Evolutionary conservation across 495 filamentous ascomycete genomes (phyloP), one percentile per base, ranked within the genome.

Genomic region (Xylaria longipes): DNA sequence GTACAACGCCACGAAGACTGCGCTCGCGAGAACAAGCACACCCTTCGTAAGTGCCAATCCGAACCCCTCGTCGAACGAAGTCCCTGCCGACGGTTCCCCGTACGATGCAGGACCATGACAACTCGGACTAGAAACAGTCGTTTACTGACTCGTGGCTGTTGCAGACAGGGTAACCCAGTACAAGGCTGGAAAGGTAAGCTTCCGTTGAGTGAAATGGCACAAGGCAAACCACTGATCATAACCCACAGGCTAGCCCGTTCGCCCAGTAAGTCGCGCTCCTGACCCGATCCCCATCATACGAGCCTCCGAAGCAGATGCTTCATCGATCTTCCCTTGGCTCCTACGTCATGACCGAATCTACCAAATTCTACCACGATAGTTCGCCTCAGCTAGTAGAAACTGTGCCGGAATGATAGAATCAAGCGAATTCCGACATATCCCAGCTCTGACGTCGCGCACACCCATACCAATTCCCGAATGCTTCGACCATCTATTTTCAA

Each of bases 101-200:
- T 29, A n/a, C 31, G 20, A 31, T 22, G 12, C 9, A 4, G 50
- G 0, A 3, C 20, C 3, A 5, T 60, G 37, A 29, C 4, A 43
- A 63, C 52, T 12, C 52, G 25, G 12, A 29, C 50, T 12, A 8
- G 50, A 56, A 29, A 56, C 12, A 56, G 52, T 15, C 12, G 52
- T 17, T 17, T 22, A 64, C 66, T 71, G 62, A 71, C 62, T 29
- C 58, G 39, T 41, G 37, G 50, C 22, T 48, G 27, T 11, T 65
- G 37, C 69, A 71, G 69, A 96, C 91, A 94, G 94, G 89, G 94
- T 97, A 83, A 95, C 94, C 77, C 94, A 97, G 88, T 97, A 97
- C 91, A 97, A 97, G 88, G 93, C 91, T 82, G 93, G 92, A 82
- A 94, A 94, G 90, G 91, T 92, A 79, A 56, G 66, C 67, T 50